Evolutionary conservation across 768 basidiomycete species (phyloP), one percentile per base, ranked within the genome.

Genomic region (Russula brevipes): DNA sequence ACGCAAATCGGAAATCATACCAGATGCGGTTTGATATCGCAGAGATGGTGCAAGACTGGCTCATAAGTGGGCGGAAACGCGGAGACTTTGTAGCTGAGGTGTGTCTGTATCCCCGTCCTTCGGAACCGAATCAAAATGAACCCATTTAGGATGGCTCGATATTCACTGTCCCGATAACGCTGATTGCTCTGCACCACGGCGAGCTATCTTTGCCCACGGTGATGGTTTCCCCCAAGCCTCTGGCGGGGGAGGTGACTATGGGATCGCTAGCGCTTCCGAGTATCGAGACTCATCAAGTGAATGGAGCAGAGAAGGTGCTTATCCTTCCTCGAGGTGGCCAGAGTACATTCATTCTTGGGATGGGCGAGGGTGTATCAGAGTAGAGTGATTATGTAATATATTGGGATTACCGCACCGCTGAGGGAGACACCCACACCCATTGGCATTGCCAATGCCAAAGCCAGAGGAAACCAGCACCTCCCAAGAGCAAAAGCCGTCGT

Each of bases 111-210:
- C 54, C 30, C 12, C 3, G 57, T 50, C 33, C 17, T 38, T 35
- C 33, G 9, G 7, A n/a, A 19, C 54, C 19, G 2, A 19, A 44
- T 17, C 31, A 16, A 9, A 44, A 42, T 30, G 53, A 31, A 10
- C 53, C 7, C 1, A 24, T 24, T 8, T 63, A 94, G 91, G 84
- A 91, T 60, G 84, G 80, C 14, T 77, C 75, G 39, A 84, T 82
- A 0, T 78, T 85, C 63, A 78, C 80, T 2, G 76, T 87, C 0
- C 81, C 83, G 2, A 76, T 96, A 56, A 89, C 88, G 0, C 76
- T 98, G n/a, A 85, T 98, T 66, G 90, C 94, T 0, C 76, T 98
- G 35, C 89, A 89, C 69, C 86, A 95, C 54, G 93, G 94, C 16
- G 82, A 88, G 64, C 80, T 98, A 19, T 73, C 79, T 39, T 78